These are phyloP conservation scores for Hypomontagnella monticulosa DNA, from an alignment of 495 filamentous ascomycete species.

Conservation along the genomic window DNA sequence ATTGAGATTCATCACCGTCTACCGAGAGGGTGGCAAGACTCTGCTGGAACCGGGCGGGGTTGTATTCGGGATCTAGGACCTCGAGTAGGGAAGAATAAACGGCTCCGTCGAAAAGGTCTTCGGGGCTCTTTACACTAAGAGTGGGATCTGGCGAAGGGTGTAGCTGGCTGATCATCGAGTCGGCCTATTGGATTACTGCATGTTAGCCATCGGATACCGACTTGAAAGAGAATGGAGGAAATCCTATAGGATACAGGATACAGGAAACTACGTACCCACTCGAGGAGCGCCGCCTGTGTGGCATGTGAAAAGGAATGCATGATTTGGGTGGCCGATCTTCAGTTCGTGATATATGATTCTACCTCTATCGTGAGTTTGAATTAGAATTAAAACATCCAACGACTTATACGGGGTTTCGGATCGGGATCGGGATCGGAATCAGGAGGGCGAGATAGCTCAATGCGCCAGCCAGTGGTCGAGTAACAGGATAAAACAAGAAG, in stretches of 20 bases:
- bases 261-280: conserved; percentile 51
- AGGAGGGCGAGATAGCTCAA: too few species aligned
- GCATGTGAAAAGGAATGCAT: conserved; percentile 42
- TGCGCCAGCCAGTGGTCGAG: too few species aligned
- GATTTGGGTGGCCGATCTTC: conserved; percentile 31
- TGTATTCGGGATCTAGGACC: conserved; percentile 65
- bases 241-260: background rate
- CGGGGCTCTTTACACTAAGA: conserved; percentile 49
- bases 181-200: conserved; percentile 26
- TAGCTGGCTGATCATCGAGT: conserved; percentile 39
- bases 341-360: conserved; percentile 7
- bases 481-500: too few species aligned
- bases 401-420: too few species aligned
- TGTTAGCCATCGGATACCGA: conserved; percentile 29
- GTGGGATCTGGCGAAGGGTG: conserved; percentile 30
- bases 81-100: conserved; percentile 71
- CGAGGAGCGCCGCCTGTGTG: conserved; percentile 54
- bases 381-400: conserved; percentile 29
- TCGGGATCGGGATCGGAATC: too few species aligned
- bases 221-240: conserved; percentile 9
- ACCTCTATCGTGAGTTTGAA: conserved; percentile 22
- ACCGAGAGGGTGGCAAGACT: conserved; percentile 38
- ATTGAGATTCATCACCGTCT: conserved; percentile 30
- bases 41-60: conserved; percentile 73
- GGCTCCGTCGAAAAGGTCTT: conserved; percentile 78